Percentiles rank a stretch among this genome's conserved stretches.
These are phyloP conservation scores for Hypoxylon sp. DNA, from an alignment of 2,329 filamentous ascomycete genomes.

Conservation along the genomic window DNA sequence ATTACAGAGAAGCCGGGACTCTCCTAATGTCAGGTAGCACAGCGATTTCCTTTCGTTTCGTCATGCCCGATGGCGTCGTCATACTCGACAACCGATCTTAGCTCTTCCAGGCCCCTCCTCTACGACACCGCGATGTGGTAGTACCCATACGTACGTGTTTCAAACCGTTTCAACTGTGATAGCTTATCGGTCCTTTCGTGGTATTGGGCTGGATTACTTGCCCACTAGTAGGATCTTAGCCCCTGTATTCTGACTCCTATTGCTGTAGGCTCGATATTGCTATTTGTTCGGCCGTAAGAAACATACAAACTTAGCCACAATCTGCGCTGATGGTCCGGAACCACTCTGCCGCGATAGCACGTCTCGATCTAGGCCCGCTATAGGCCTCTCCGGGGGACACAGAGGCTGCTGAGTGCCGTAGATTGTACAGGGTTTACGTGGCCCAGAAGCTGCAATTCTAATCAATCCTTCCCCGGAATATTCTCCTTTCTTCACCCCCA, in stretches of 20 bases:
- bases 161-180: slow-evolving; percentile 41
- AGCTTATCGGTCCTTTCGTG: slow-evolving; percentile 38
- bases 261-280: slow-evolving; percentile 24
- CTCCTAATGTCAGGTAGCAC: slow-evolving; percentile 38
- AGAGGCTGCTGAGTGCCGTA: slow-evolving; percentile 40
- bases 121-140: slow-evolving; percentile 35
- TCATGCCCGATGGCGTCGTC: slow-evolving; percentile 43
- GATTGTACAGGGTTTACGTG: slow-evolving; percentile 40
- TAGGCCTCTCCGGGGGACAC: slow-evolving; percentile 34
- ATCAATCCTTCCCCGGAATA: slow-evolving; percentile 32
- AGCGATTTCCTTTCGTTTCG: slow-evolving; percentile 44
- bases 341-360: slow-evolving; percentile 27
- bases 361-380: slow-evolving; percentile 35
- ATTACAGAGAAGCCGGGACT: slow-evolving; percentile 34
- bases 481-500: slow-evolving; percentile 33
- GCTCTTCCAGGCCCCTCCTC: slow-evolving; percentile 28
- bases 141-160: slow-evolving; percentile 40
- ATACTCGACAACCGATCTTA: slow-evolving; percentile 37
- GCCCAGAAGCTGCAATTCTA: slow-evolving; percentile 36
- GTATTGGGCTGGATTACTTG: slow-evolving; percentile 15
- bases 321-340: slow-evolving; percentile 24
- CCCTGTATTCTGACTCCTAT: slow-evolving; percentile 15
- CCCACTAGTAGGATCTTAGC: slow-evolving; percentile 12
- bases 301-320: slow-evolving; percentile 35
- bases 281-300: slow-evolving; percentile 39